Evolutionary conservation across 441 rosid genomes (phyloP).

Genomic region (Bruguiera hainesii): DNA sequence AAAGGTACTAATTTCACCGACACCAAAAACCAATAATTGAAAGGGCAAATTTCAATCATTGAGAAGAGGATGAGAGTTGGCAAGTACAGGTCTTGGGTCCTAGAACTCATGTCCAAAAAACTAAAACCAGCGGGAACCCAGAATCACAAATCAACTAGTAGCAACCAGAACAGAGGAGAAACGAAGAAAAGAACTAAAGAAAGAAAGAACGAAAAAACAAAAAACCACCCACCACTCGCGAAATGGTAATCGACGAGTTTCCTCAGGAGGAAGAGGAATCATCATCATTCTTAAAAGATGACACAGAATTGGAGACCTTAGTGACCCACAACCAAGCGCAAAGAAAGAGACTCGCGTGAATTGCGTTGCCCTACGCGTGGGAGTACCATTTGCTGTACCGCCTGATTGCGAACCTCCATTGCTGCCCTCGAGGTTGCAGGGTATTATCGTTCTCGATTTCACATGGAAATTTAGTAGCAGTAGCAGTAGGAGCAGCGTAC

Average conservation of each 20-base stretch:
- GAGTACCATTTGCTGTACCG: conserved; percentile 80
- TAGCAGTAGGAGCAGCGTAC: no score
- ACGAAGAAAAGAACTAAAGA: no score
- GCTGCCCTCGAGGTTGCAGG: conserved; percentile 70
- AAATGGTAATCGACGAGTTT: conserved; percentile 11
- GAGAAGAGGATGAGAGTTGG: no score
- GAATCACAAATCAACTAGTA: no score
- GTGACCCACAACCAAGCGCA: conserved; percentile 90
- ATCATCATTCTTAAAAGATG: conserved; percentile 45
- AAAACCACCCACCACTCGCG: background rate
- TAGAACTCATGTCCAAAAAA: no score
- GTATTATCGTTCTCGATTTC: conserved; percentile 4
- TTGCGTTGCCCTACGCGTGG: conserved; percentile 91
- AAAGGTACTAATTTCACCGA: no score
- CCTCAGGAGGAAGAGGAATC: conserved; percentile 16
- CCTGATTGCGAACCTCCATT: conserved; percentile 72
- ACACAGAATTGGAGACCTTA: conserved; percentile 82
- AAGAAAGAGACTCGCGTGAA: conserved; percentile 80
- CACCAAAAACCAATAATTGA: no score
- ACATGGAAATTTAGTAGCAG: no score
- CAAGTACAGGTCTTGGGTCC: no score
- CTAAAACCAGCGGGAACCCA: no score
- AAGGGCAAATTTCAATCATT: no score
- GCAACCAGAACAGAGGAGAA: no score
- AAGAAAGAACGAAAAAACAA: background rate